These are phyloP conservation scores for Acidiella bohemica DNA, from an alignment of 495 filamentous ascomycete species.

Conservation along the genomic window DNA sequence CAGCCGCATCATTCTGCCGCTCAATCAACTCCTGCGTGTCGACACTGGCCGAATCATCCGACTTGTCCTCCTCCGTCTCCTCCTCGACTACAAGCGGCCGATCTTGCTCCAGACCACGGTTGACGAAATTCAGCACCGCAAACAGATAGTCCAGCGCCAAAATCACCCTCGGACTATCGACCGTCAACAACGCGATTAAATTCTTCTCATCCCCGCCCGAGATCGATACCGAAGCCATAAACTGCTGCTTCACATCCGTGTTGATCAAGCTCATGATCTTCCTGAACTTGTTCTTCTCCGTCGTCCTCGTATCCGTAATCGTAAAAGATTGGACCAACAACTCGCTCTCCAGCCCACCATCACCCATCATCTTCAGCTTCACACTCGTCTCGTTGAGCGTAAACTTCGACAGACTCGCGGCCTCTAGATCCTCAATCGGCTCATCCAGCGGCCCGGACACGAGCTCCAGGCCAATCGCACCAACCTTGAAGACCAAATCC, in stretches of 20 bases:
- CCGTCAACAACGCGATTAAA: constrained; percentile 80
- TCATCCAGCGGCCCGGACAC: constrained; percentile 59
- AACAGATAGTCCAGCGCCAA: constrained; percentile 92
- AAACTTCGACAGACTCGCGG: constrained; percentile 80
- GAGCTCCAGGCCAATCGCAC: constrained; percentile 75
- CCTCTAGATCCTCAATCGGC: constrained; percentile 64
- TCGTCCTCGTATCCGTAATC: constrained; percentile 73
- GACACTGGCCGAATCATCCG: constrained; percentile 35
- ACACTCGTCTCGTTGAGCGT: constrained; percentile 82
- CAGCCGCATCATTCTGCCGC: constrained; percentile 1
- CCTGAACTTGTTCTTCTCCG: constrained; percentile 85
- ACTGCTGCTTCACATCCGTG: constrained; percentile 79
- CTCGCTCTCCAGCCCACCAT: constrained; percentile 85
- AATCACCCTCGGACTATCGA: constrained; percentile 90
- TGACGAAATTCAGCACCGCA: constrained; percentile 70
- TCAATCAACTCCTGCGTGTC: constrained; percentile 9
- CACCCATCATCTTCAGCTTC: constrained; percentile 88
- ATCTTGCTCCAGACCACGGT: constrained; percentile 50
- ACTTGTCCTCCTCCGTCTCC: constrained; percentile 42
- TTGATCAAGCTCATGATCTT: constrained; percentile 98
- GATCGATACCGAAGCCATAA: constrained; percentile 93
- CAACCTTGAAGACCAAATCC: constrained; percentile 82
- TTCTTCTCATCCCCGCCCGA: constrained; percentile 72
- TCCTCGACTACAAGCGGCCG: constrained; percentile 44
- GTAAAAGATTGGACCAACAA: constrained; percentile 89